Conservation (phyloP, 2,329 filamentous ascomycete species). For the Paecilomyces sp. region DNA sequence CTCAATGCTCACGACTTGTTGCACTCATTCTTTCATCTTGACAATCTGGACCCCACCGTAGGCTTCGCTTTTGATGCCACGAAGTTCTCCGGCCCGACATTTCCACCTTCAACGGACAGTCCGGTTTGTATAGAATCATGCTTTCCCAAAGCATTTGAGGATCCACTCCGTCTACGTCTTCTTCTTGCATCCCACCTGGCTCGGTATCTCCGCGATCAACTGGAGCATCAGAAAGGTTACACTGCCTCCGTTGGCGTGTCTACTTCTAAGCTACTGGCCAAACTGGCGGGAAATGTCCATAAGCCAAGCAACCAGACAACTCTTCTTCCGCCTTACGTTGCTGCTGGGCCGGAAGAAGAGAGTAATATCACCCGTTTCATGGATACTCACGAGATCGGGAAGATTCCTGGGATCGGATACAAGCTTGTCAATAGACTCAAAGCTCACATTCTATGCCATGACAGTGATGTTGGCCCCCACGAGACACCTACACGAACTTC, state of each 20-base stretch:
- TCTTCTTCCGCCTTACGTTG: conserved; percentile 58
- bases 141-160: conserved; percentile 8
- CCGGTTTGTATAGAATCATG: conserved; percentile 13
- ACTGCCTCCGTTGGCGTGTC: conserved; percentile 83
- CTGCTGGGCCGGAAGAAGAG: conserved; percentile 11
- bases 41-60: conserved; percentile 62
- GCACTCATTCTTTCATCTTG: conserved; percentile 74
- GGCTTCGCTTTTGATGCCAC: conserved; percentile 77
- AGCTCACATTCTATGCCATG: conserved; percentile 48
- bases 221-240: conserved; percentile 73
- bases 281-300: conserved; percentile 73
- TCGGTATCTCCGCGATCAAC: conserved; percentile 59
- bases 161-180: conserved; percentile 51
- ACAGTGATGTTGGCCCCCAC: conserved; percentile 27
- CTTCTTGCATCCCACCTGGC: conserved; percentile 77
- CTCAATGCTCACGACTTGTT: conserved; percentile 59
- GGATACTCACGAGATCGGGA: conserved; percentile 66
- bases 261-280: conserved; percentile 78
- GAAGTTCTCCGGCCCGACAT: conserved; percentile 57
- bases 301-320: conserved; percentile 88
- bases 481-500: conserved; percentile 13
- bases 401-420: conserved; percentile 78
- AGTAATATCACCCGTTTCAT: conserved; percentile 62
- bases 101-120: conserved; percentile 28
- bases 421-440: conserved; percentile 66